A percentile compares a stretch with the other conserved stretches of the same genome.
These are phyloP conservation scores for Aaosphaeria pasadenensis DNA, from an alignment of 2,329 filamentous ascomycete species.

Conservation along the genomic window DNA sequence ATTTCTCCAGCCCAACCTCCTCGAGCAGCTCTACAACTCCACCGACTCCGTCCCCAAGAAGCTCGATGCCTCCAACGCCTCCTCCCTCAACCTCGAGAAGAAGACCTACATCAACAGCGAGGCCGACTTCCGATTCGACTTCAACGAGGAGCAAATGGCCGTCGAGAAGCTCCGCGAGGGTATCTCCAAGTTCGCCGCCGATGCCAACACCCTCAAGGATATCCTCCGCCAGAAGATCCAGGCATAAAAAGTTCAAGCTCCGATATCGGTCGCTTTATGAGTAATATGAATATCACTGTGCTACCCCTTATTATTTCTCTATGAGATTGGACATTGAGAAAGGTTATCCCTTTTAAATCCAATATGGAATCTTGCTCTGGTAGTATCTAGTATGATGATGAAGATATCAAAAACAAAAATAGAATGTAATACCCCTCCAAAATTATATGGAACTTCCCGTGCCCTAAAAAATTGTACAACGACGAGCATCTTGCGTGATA, in stretches of 20 bases:
- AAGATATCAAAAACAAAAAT: constrained; percentile 1
- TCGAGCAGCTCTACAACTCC: constrained; percentile 92
- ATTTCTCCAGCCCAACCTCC: constrained; percentile 69
- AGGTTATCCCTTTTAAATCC: too few relatives aligned
- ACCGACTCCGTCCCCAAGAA: constrained; percentile 82
- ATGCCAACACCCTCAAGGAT: constrained; percentile 89
- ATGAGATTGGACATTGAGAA: too few relatives aligned
- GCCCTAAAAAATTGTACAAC: too few relatives aligned
- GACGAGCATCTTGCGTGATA: too few relatives aligned
- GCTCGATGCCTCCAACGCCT: constrained; percentile 70
- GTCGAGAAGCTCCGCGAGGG: constrained; percentile 99
- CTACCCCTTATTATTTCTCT: too few relatives aligned
- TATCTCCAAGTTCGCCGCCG: constrained; percentile 98
- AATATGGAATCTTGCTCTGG: background rate
- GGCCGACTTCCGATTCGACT: constrained; percentile 91
- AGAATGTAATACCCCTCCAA: constrained; percentile 1
- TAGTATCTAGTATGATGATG: background rate
- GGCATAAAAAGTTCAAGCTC: constrained; percentile 24
- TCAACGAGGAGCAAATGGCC: constrained; percentile 99
- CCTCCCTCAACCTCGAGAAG: constrained; percentile 75
- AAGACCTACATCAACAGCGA: constrained; percentile 89
- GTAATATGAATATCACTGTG: too few relatives aligned
- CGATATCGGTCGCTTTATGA: constrained; percentile 20
- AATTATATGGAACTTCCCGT: too few relatives aligned
- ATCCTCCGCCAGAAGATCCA: constrained; percentile 84